Conservation (phyloP, 2,329 filamentous ascomycete species). For the Hypoxylon sp. region DNA sequence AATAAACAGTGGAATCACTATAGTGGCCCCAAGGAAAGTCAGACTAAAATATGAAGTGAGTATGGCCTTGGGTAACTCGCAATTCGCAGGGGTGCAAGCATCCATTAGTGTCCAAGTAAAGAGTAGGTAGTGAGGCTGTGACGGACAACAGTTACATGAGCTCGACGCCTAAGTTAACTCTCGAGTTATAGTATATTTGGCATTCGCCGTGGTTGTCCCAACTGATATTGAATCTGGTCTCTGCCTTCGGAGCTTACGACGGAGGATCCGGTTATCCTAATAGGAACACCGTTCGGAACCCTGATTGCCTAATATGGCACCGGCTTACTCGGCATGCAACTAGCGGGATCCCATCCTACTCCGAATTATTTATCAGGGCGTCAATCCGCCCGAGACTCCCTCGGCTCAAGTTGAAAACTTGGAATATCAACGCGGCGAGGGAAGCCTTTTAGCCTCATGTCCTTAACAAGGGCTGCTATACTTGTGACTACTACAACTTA, state of each 20-base stretch:
- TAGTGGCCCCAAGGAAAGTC: neutral
- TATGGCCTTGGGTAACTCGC: neutral
- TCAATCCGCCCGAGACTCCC: neutral
- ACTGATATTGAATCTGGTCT: neutral
- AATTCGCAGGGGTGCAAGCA: neutral
- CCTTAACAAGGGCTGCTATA: neutral
- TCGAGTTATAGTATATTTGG: neutral
- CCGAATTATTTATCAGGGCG: conserved; percentile 6
- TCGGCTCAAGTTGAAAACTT: neutral
- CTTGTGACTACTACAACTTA: neutral
- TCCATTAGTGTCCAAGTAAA: neutral
- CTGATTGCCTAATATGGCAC: conserved; percentile 10
- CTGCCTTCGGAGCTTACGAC: conserved; percentile 9
- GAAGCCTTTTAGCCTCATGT: neutral
- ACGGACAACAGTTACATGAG: neutral
- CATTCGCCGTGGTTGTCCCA: neutral
- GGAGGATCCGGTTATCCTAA: conserved; percentile 8
- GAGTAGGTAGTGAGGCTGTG: neutral
- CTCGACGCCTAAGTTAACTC: neutral
- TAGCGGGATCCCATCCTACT: neutral
- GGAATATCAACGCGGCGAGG: neutral
- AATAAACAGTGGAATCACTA: neutral
- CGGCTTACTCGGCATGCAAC: conserved; percentile 5
- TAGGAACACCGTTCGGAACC: neutral
- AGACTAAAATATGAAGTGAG: neutral